Evolutionary conservation across 73 alveolate genomes (phyloP), one percentile per base, ranked within the genome.

Genomic region (Paramecium sonneborni): DNA sequence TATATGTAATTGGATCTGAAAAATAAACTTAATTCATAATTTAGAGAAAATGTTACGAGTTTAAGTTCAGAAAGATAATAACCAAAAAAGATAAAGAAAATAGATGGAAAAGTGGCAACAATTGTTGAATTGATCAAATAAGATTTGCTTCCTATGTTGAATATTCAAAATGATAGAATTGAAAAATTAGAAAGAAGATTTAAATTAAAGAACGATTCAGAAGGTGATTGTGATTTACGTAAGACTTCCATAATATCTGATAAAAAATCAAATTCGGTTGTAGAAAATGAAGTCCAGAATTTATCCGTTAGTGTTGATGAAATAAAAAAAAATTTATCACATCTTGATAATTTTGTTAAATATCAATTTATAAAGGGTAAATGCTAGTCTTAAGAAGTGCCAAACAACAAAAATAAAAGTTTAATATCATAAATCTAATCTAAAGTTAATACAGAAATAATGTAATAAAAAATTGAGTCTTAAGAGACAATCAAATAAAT

Each of bases 301-400:
- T 28, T 57, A 57, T 57, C 76, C 43, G 76, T 57, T 57, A 57
- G 76, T 57, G 76, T 57, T 24, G 76, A 57, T 57, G 76, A 57
- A 57, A 28, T 57, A 24, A 57, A 57, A 15, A 57, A 57, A 57
- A 57, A 57, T 28, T 57, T 57, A 57, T 8, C 76, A 15, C 32
- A 32, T 57, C 76, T 57, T 6, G 76, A 57, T 57, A 57, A 57
- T 20, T 57, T 57, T 28, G 41, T 57, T 57, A 57, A 57, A 57
- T 57, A 57, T 20, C 76, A 57, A 20, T 57, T 57, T 15, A 9
- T 57, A 21, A 20, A 57, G 18, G 5, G 41, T 24, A 57, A 57
- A 57, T 28, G 37, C 20, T 8, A 57, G 4, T 32, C 32, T 28
- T 21, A 18, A 20, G 76, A 57, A 57, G 41, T 8, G 12, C 20